Percentiles rank a stretch among this genome's conserved stretches.
phyloP scores from a whole-genome alignment of 768 basidiomycete species.

The Pulveroboletus sp. region DNA sequence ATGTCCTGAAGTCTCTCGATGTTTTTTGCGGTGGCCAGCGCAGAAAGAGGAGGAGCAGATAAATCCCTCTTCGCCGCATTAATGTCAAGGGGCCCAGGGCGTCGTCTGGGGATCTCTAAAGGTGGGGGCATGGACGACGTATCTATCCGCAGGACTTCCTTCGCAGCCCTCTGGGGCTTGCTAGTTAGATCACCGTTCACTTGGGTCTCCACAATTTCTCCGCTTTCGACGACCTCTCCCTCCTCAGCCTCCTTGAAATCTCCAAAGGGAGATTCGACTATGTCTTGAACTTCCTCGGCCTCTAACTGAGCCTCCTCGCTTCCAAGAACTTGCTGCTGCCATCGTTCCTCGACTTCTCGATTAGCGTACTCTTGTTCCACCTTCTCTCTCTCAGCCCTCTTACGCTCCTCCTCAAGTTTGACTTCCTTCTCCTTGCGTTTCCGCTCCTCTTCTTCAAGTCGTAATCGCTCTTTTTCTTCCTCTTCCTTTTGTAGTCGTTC shows the following conservation, averaged over 20 bases:
- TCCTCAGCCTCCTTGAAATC: slow-evolving; percentile 44
- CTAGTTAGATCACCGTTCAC: slow-evolving; percentile 37
- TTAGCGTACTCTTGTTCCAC: slow-evolving; percentile 41
- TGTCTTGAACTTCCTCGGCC: slow-evolving; percentile 34
- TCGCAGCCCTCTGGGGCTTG: slow-evolving; percentile 35
- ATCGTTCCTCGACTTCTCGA: slow-evolving; percentile 31
- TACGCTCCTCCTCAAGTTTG: slow-evolving; percentile 29
- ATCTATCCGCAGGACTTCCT: slow-evolving; percentile 62
- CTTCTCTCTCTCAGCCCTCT: slow-evolving; percentile 32
- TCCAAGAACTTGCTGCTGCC: slow-evolving; percentile 18
- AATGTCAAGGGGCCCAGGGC: slow-evolving; percentile 74
- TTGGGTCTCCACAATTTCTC: slow-evolving; percentile 25
- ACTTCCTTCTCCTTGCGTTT: slow-evolving; percentile 26
- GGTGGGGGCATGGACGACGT: slow-evolving; percentile 44
- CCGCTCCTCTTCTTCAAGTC: slow-evolving; percentile 32
- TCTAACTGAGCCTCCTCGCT: slow-evolving; percentile 28
- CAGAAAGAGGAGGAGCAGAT: slow-evolving; percentile 40
- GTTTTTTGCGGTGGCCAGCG: slow-evolving; percentile 74
- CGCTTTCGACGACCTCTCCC: slow-evolving; percentile 31
- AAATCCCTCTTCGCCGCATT: slow-evolving; percentile 42
- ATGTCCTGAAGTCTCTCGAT: slow-evolving; percentile 80
- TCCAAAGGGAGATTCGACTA: slow-evolving; percentile 36
- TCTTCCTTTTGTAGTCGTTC: slow-evolving; percentile 35
- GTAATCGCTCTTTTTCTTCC: slow-evolving; percentile 35
- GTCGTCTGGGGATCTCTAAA: slow-evolving; percentile 38